Base-by-base conservation (phyloP, 1,139 yeast species). In the Suhomyces taliae region DNA sequence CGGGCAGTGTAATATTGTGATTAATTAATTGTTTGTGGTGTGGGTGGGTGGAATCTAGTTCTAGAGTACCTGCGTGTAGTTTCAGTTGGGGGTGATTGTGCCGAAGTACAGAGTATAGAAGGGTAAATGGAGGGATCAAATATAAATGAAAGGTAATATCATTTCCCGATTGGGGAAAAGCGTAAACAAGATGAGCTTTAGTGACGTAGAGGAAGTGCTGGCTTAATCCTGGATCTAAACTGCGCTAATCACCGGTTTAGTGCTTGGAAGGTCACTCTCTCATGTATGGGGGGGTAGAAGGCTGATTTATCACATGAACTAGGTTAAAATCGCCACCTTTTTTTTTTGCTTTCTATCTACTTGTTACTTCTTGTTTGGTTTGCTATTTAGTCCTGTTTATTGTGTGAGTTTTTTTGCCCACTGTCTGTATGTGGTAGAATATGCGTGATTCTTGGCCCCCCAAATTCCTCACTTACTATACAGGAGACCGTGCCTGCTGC, bases 121-220 rank as follows among this genome's bases (percentile, higher is more conserved):
- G 32, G 32, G 32, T 29, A 29, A 29, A 29, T 29, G 32, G 32
- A 29, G 15, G 24, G 24, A 19, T 19, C 24, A 19, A 19, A 4
- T 29, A 29, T 14, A 9, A 11, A 5, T 4, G 7, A 29, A 38
- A 31, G 15, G 35, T 35, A 44, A 44, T 44, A 33, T 37, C 35
- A 37, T 38, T 44, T 40, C 47, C 47, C 31, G 34, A 40, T 39
- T 40, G 41, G 44, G 47, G 12, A 44, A 32, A 44, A 31, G 26
- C 19, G 33, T 40, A 44, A 44, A 35, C 37, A 39, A 8, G 12
- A 8, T 27, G 9, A 10, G 24, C 24, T 19, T 24, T 14, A 14
- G 32, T 34, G 34, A 35, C 34, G 43, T 29, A 34, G 37, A 8
- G 7, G 29, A 27, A 10, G 29, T 24, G 39, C 39, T 29, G 32